A percentile compares a stretch with the other conserved stretches of the same genome.
Evolutionary conservation across 148 eudicot species (phyloP).

Genomic region (Talinum fruticosum): DNA sequence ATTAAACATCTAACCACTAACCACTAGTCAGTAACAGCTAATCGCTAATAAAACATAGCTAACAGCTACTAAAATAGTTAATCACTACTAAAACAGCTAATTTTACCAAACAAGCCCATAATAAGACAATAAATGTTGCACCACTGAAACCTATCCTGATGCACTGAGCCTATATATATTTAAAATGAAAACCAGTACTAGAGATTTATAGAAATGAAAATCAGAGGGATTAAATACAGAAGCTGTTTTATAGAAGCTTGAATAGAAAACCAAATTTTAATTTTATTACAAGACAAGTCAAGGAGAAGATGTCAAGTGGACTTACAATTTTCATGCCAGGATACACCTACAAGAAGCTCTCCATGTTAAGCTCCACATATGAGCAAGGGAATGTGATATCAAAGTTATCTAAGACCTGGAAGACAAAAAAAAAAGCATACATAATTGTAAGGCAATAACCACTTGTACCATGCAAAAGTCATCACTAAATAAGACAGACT

Average conservation of each 20-base stretch:
- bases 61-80: no score
- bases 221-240: not conserved
- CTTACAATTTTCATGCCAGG: not conserved
- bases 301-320: not conserved
- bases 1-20: no score
- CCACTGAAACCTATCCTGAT: not conserved
- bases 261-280: not conserved
- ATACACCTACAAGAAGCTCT: constrained; percentile 47
- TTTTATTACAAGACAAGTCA: not conserved
- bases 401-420: constrained; percentile 77
- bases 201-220: not conserved
- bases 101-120: no score
- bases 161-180: not conserved
- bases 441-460: not conserved
- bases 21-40: no score
- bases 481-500: not conserved
- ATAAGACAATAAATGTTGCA: not conserved
- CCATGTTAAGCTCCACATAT: constrained; percentile 69
- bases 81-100: no score
- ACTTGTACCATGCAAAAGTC: not conserved
- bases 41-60: no score
- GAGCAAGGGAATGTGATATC: constrained; percentile 90
- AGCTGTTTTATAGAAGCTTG: not conserved
- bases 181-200: not conserved
- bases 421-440: constrained; percentile 1